A percentile compares a stretch with the other conserved stretches of the same genome.
phyloP scores from a whole-genome alignment of 164 flowering plant species.

The Sextonia rubra region DNA sequence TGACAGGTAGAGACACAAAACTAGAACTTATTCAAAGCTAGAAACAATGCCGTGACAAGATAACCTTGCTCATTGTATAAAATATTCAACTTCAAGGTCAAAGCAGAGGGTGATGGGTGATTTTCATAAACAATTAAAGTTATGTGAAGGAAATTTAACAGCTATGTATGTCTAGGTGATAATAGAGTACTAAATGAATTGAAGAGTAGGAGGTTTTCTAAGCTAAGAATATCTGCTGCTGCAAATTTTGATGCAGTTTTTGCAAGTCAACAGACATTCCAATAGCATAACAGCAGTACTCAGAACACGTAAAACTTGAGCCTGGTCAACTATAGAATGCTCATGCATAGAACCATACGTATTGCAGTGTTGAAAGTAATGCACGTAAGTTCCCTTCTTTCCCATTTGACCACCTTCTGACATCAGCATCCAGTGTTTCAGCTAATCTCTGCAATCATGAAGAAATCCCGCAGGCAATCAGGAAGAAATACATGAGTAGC shows the following conservation, averaged over 20 bases:
- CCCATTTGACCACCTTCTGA: constrained; percentile 90
- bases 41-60: not conserved
- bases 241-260: not conserved
- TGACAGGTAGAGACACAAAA: too few relatives aligned
- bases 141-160: not conserved
- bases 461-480: not conserved
- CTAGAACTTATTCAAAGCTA: too few relatives aligned
- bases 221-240: not conserved
- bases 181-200: not conserved
- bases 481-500: constrained; percentile 1
- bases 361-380: constrained; percentile 88
- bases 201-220: not conserved
- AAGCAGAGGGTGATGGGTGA: not conserved
- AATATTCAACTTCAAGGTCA: not conserved
- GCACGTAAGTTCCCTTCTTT: constrained; percentile 88
- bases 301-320: not conserved
- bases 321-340: not conserved
- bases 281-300: not conserved
- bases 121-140: not conserved
- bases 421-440: constrained; percentile 78
- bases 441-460: constrained; percentile 65
- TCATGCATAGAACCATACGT: constrained; percentile 68
- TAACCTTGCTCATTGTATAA: not conserved
- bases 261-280: not conserved
- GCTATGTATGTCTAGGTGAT: not conserved